Conservation (phyloP, 1,139 yeast genomes). For the Kurtzmaniella quercitrusa region DNA sequence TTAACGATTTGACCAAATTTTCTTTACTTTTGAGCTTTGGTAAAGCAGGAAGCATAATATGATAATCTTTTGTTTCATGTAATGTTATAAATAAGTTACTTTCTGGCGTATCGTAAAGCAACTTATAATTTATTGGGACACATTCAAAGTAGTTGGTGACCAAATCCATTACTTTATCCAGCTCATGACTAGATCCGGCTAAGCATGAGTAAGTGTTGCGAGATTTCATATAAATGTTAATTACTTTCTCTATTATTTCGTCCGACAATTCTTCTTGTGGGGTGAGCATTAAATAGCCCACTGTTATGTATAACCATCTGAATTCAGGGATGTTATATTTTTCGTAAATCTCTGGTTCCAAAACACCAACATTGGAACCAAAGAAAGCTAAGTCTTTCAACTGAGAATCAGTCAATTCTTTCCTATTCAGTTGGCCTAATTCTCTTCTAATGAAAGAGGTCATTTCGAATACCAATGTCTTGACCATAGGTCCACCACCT, state of each 20-base stretch:
- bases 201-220: slow-evolving; percentile 8
- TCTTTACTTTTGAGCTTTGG: slow-evolving; percentile 31
- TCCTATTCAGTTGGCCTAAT: slow-evolving; percentile 15
- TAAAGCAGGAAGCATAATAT: slow-evolving; percentile 32
- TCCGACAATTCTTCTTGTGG: slow-evolving; percentile 23
- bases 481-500: slow-evolving; percentile 36
- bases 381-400: slow-evolving; percentile 22
- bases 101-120: slow-evolving; percentile 14
- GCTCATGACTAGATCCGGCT: slow-evolving; percentile 4
- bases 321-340: slow-evolving; percentile 10
- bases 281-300: slow-evolving; percentile 32
- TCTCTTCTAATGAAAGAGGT: slow-evolving; percentile 34
- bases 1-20: slow-evolving; percentile 32
- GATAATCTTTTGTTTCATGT: slow-evolving; percentile 20
- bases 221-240: slow-evolving; percentile 27
- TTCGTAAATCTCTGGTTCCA: slow-evolving; percentile 1
- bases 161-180: slow-evolving; percentile 13
- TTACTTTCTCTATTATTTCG: slow-evolving; percentile 26
- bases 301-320: slow-evolving; percentile 33
- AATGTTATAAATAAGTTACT: slow-evolving; percentile 18
- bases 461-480: slow-evolving; percentile 33
- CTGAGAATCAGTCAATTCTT: slow-evolving; percentile 16
- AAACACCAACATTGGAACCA: slow-evolving; percentile 11
- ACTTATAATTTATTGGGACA: slow-evolving; percentile 19
- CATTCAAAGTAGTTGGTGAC: slow-evolving; percentile 21